Conservation (phyloP, 2,329 filamentous ascomycete genomes). For the Cucurbitaria berberidis region DNA sequence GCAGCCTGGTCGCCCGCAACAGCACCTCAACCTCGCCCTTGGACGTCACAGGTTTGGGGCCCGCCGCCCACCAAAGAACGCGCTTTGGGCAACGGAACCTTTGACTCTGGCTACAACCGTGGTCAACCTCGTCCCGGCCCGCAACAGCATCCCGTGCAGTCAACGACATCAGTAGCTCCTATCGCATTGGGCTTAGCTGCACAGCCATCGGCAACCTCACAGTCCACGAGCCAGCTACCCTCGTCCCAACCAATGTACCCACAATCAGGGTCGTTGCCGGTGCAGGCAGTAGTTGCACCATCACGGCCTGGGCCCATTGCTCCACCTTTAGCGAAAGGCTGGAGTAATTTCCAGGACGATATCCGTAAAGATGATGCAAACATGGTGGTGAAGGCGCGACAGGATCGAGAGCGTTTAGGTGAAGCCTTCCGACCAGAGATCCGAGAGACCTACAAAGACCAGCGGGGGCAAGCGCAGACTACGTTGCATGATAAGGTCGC, state of each 20-base stretch:
- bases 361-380: conserved; percentile 41
- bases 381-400: conserved; percentile 27
- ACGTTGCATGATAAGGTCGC: conserved; percentile 36
- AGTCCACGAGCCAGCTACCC: conserved; percentile 24
- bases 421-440: conserved; percentile 42
- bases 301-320: conserved; percentile 37
- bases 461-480: conserved; percentile 37
- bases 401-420: conserved; percentile 37
- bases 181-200: conserved; percentile 30
- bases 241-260: conserved; percentile 30
- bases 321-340: conserved; percentile 37
- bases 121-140: conserved; percentile 51
- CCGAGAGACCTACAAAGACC: conserved; percentile 41
- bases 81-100: conserved; percentile 78
- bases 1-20: conserved; percentile 35
- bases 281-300: conserved; percentile 17
- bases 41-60: conserved; percentile 71
- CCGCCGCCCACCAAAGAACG: conserved; percentile 70
- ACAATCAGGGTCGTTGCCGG: conserved; percentile 19
- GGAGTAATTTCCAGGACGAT: conserved; percentile 40
- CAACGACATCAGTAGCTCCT: conserved; percentile 30
- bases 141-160: conserved; percentile 34
- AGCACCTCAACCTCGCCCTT: conserved; percentile 33
- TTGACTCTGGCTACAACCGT: conserved; percentile 66
- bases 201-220: conserved; percentile 16